Base-by-base conservation (phyloP, 495 filamentous ascomycete genomes). In the Aspergillus saccharolyticus region DNA sequence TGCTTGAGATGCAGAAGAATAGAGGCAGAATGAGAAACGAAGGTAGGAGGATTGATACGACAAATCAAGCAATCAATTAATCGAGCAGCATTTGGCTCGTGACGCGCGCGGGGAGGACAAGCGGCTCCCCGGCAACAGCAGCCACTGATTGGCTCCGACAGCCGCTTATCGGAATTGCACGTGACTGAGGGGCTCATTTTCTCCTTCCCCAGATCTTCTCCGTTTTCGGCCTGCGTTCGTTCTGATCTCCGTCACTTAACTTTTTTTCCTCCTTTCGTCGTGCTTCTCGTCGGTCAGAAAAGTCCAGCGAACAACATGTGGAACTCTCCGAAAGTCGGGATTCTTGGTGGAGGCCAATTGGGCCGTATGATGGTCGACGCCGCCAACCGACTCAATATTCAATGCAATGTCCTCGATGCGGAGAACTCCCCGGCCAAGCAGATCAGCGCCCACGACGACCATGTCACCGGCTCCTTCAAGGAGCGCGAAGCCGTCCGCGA, bases 291-390 rank as follows among this genome's bases (percentile, higher is more conserved):
- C 33, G 33, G 33, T 39, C 33, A 10, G 2, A 5, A 39, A 39
- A 39, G 33, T 42, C 28, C 56, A 39, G 15, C 14, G 20, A 42
- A 60, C 58, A 71, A 53, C 21, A 75, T 76, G 76, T 78, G 76
- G 76, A 78, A 78, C 63, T 71, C 74, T 24, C 76, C 66, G 45
- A 77, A 74, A 61, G 73, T 90, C 51, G 87, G 88, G 59, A 81
- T 91, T 55, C 80, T 89, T 55, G 86, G 85, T 19, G 85, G 85
- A 33, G 93, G 93, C 65, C 92, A 93, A 75, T 80, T 97, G 28
- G 94, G 94, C 45, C 89, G 89, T 58, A 97, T 98, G 94, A 81
- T 97, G n/a, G 86, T 89, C 52, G 90, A 97, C 73, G 87, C 89
- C 43, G 91, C 94, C 48, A 92, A 92, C 62, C 85, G 85, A 47